A percentile compares a stretch with the other conserved stretches of the same genome.
Evolutionary conservation across 2,329 filamentous ascomycete species (phyloP).

Genomic region (Akanthomyces lecanii): DNA sequence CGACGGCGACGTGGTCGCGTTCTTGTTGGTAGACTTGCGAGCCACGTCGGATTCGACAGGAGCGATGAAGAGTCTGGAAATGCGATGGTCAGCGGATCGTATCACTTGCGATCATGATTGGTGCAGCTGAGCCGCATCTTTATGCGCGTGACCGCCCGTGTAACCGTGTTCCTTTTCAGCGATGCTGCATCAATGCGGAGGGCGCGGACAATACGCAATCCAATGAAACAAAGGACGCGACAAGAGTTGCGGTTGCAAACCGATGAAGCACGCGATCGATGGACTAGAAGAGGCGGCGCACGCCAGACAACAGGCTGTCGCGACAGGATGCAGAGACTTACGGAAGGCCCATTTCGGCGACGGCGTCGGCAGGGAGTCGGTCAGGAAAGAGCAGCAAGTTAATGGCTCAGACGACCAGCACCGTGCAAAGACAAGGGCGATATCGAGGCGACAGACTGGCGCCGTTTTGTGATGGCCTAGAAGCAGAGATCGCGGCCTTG

Average conservation of each 20-base stretch:
- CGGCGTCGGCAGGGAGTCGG: background rate
- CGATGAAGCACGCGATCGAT: background rate
- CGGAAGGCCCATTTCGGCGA: conserved; percentile 42
- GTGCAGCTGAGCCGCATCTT: background rate
- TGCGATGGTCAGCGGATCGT: conserved; percentile 1
- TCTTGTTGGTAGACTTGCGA: conserved; percentile 32
- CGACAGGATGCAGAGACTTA: conserved; percentile 33
- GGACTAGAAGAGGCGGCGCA: conserved; percentile 1
- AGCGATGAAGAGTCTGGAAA: conserved; percentile 41
- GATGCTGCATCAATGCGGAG: background rate
- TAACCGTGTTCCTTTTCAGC: background rate
- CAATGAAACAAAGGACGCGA: background rate
- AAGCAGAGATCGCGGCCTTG: conserved; percentile 9
- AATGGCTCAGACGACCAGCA: conserved; percentile 15
- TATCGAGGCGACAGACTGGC: background rate
- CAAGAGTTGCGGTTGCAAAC: background rate
- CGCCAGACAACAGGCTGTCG: background rate
- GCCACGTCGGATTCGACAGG: conserved; percentile 42
- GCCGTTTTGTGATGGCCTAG: conserved; percentile 12
- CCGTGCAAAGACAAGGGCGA: background rate
- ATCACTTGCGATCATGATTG: background rate
- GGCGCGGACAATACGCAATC: background rate
- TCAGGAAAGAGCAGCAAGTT: conserved; percentile 4
- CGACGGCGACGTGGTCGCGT: conserved; percentile 26
- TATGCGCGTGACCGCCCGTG: background rate